Evolutionary conservation across 2,329 filamentous ascomycete genomes (phyloP).

Genomic region (Apiospora sp.): DNA sequence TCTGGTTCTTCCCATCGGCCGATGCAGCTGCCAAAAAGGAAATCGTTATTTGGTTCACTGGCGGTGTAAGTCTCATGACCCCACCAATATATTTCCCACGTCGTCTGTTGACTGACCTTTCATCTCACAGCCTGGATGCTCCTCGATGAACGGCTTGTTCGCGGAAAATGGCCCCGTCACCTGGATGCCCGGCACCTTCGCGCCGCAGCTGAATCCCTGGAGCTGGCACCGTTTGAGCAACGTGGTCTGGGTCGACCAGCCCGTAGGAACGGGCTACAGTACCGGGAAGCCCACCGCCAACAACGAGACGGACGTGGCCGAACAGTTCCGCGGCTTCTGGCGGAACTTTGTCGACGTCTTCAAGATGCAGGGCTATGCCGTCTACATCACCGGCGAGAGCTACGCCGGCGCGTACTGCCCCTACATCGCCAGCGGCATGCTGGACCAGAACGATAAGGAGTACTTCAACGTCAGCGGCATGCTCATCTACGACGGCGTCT

Average conservation of each 20-base stretch:
- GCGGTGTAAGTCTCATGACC: conserved; percentile 46
- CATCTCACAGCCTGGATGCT: conserved; percentile 58
- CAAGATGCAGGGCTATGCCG: conserved; percentile 56
- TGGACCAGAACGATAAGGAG: conserved; percentile 54
- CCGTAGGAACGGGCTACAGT: conserved; percentile 72
- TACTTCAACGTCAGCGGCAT: conserved; percentile 60
- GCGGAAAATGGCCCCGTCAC: conserved; percentile 80
- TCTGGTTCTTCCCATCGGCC: conserved; percentile 64
- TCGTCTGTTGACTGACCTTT: neutral
- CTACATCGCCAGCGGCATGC: conserved; percentile 63
- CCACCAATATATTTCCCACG: neutral
- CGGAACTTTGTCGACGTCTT: conserved; percentile 64
- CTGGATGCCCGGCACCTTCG: conserved; percentile 74
- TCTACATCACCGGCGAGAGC: conserved; percentile 62
- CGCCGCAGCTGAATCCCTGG: conserved; percentile 73
- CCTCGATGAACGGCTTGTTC: conserved; percentile 72
- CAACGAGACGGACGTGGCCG: conserved; percentile 71
- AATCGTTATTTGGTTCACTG: conserved; percentile 62
- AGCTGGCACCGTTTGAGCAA: conserved; percentile 80
- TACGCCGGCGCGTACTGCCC: conserved; percentile 63
- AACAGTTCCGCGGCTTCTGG: conserved; percentile 80
- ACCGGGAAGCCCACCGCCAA: conserved; percentile 70
- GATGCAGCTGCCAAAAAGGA: conserved; percentile 55
- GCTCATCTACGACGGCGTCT: conserved; percentile 72
- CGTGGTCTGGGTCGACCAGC: conserved; percentile 79